Conservation (phyloP, 2,329 filamentous ascomycete genomes). For the Magnaporthiopsis incrustans region DNA sequence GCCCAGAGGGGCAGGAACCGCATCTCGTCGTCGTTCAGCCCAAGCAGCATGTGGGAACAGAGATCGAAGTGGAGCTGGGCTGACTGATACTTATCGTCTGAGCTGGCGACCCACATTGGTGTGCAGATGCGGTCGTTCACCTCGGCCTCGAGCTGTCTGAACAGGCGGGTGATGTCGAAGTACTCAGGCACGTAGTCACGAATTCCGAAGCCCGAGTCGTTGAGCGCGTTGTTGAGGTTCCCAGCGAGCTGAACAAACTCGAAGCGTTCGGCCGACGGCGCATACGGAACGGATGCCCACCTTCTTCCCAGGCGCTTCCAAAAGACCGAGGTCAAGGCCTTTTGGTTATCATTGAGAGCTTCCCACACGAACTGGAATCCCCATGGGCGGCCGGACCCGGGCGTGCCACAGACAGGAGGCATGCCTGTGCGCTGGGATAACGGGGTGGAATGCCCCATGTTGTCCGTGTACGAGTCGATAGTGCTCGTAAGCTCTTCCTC, state of each 20-base stretch:
- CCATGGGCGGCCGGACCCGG: neutral
- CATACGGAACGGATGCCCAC: neutral
- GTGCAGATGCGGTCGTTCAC: neutral
- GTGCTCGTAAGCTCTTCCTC: too few relatives aligned
- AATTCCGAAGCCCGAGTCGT: neutral
- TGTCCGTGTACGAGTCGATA: neutral
- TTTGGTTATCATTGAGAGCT: conserved; percentile 25
- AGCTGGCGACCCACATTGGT: neutral
- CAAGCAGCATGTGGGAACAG: conserved; percentile 40
- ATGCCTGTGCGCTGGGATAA: neutral
- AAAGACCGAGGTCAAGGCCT: conserved; percentile 27
- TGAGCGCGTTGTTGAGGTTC: neutral
- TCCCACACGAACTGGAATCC: neutral
- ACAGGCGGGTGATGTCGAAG: neutral
- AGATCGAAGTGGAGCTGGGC: neutral
- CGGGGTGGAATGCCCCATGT: neutral
- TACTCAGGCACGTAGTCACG: neutral
- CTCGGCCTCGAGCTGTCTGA: neutral
- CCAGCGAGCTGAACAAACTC: neutral
- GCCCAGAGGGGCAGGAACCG: conserved; percentile 60
- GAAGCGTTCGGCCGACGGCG: neutral
- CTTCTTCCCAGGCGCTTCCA: conserved; percentile 17
- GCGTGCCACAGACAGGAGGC: neutral
- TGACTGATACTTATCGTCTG: neutral
- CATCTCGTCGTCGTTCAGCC: conserved; percentile 47